phyloP scores from a whole-genome alignment of 305 asterid genomes.

The Solanum hybrid region DNA sequence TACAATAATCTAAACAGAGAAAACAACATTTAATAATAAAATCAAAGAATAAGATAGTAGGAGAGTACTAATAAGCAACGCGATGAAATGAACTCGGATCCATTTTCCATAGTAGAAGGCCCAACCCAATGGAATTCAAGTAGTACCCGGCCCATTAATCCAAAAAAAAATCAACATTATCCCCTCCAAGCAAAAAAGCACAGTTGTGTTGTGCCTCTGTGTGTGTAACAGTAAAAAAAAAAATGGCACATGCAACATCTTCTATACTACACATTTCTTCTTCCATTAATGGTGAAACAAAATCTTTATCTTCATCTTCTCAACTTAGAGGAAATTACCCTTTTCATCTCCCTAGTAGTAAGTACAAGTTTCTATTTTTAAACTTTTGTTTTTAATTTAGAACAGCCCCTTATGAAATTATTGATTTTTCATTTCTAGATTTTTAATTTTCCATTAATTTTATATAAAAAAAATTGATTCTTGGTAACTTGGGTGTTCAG shows the following conservation, averaged over 20 bases:
- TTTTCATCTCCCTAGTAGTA: conserved; percentile 23
- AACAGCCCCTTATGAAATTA: background rate
- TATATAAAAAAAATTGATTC: background rate
- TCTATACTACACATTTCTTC: conserved; percentile 13
- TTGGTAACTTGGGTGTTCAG: background rate
- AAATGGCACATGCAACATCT: conserved; percentile 7
- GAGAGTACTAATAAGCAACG: background rate
- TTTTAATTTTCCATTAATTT: background rate
- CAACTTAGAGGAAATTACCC: conserved; percentile 26
- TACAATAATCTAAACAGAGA: background rate
- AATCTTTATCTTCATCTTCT: conserved; percentile 20
- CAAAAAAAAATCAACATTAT: background rate
- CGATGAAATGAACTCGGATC: background rate
- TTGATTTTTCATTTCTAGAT: background rate
- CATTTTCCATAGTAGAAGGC: background rate
- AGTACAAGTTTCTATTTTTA: background rate
- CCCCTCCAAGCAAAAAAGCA: background rate
- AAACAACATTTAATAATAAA: background rate
- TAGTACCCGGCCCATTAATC: background rate
- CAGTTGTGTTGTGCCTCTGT: background rate
- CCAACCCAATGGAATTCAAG: background rate
- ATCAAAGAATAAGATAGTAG: background rate
- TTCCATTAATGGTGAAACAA: conserved; percentile 17
- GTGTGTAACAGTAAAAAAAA: background rate
- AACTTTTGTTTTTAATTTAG: background rate